These are phyloP conservation scores for Corymbia calophylla DNA, from an alignment of 441 rosid genomes.

Conservation along the genomic window DNA sequence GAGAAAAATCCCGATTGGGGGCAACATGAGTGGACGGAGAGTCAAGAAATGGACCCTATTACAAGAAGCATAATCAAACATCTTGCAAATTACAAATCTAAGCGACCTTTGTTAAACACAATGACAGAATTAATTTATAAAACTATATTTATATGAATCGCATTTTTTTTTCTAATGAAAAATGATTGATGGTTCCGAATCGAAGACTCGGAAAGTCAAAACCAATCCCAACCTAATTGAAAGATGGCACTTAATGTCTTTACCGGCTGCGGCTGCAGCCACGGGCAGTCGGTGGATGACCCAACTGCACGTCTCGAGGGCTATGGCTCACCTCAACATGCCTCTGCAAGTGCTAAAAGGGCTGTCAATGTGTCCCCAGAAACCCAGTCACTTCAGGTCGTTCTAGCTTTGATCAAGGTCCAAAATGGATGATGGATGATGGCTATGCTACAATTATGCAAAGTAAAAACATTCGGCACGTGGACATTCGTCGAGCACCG, in stretches of 20 bases:
- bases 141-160: no score
- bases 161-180: neutral
- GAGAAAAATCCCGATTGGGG: neutral
- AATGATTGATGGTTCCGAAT: neutral
- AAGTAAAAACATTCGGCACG: neutral
- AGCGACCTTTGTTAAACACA: neutral
- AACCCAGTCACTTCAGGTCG: neutral
- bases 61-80: neutral
- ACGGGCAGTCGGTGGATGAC: neutral
- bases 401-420: neutral
- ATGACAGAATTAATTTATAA: no score
- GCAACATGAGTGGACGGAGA: neutral
- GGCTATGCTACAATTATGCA: neutral
- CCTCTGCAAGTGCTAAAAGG: neutral
- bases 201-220: neutral
- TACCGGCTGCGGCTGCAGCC: neutral
- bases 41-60: neutral
- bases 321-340: no score
- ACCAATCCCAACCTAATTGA: neutral
- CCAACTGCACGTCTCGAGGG: neutral
- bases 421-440: neutral
- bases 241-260: neutral
- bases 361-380: neutral
- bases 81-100: neutral
- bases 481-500: neutral